Conservation (phyloP, 2,329 filamentous ascomycete species). For the Lasiodiplodia sp. region DNA sequence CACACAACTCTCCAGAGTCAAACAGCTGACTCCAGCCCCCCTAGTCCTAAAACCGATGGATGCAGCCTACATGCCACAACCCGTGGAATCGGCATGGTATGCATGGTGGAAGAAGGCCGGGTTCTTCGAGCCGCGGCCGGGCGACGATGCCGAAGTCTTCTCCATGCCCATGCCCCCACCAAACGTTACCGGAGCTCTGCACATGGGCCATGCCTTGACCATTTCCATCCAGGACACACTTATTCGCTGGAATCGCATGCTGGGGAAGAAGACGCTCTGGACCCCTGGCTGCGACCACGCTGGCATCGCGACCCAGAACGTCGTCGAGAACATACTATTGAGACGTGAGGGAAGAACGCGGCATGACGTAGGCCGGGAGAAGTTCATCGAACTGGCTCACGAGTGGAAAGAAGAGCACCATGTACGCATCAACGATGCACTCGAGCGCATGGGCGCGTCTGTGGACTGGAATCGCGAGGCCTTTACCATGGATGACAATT, state of each 20-base stretch:
- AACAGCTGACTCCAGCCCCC: too few relatives aligned
- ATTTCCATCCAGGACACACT: slow-evolving; percentile 88
- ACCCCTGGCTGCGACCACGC: slow-evolving; percentile 94
- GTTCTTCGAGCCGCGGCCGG: slow-evolving; percentile 89
- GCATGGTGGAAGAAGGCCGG: slow-evolving; percentile 97
- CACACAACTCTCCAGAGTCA: too few relatives aligned
- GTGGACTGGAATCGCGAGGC: slow-evolving; percentile 95
- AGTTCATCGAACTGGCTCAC: slow-evolving; percentile 83
- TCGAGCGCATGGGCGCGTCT: slow-evolving; percentile 85
- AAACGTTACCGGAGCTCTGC: slow-evolving; percentile 92
- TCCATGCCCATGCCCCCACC: slow-evolving; percentile 94
- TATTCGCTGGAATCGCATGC: slow-evolving; percentile 90
- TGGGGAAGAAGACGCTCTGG: slow-evolving; percentile 85
- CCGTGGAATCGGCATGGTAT: slow-evolving; percentile 92
- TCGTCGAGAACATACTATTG: slow-evolving; percentile 98
- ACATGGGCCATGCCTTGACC: slow-evolving; percentile 90
- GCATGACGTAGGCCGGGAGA: slow-evolving; percentile 84
- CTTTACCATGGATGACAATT: slow-evolving; percentile 91
- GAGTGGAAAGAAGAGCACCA: slow-evolving; percentile 96
- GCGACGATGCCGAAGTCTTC: slow-evolving; percentile 78
- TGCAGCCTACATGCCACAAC: slow-evolving; percentile 82
- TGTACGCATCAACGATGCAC: slow-evolving; percentile 82
- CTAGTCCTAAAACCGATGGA: too few relatives aligned
- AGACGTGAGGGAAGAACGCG: slow-evolving; percentile 85
- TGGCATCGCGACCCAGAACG: slow-evolving; percentile 92